Conservation (phyloP, 2,329 filamentous ascomycete genomes). For the Fusarium sp. region DNA sequence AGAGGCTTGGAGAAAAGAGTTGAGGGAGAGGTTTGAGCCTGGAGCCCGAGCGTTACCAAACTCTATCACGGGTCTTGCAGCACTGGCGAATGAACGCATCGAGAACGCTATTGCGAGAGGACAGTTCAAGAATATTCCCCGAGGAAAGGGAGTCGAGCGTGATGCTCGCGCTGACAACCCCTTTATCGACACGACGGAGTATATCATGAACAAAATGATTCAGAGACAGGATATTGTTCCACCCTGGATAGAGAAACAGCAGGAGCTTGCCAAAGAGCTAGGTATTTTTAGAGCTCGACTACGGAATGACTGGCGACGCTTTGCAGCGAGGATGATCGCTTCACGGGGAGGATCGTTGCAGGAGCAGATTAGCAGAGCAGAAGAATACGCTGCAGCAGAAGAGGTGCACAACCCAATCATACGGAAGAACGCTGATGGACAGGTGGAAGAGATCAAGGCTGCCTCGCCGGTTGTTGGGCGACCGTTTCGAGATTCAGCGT, state of each 20-base stretch:
- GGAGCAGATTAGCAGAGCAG: conserved; percentile 75
- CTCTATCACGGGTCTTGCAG: conserved; percentile 79
- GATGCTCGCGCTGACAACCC: conserved; percentile 85
- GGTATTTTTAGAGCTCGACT: conserved; percentile 77
- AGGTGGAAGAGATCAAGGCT: conserved; percentile 44
- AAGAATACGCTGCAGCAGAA: conserved; percentile 81
- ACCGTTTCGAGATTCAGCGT: conserved; percentile 81
- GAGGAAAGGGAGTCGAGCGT: conserved; percentile 82
- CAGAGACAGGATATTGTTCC: conserved; percentile 95
- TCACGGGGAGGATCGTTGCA: conserved; percentile 79
- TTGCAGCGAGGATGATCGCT: conserved; percentile 81
- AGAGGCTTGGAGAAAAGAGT: conserved; percentile 74
- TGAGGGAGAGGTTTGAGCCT: conserved; percentile 83
- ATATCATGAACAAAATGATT: conserved; percentile 99
- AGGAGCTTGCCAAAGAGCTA: conserved; percentile 79
- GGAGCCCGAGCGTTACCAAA: conserved; percentile 77
- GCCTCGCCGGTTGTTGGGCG: conserved; percentile 47
- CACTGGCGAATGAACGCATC: conserved; percentile 89
- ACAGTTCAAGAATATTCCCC: conserved; percentile 84
- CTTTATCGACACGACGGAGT: conserved; percentile 95
- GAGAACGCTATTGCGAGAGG: conserved; percentile 93
- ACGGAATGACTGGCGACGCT: conserved; percentile 83
- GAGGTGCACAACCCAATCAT: conserved; percentile 67
- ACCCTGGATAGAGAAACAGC: conserved; percentile 99
- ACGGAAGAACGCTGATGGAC: conserved; percentile 54